These are phyloP conservation scores for Clitopilus hobsonii DNA, from an alignment of 768 basidiomycete genomes.

Conservation along the genomic window DNA sequence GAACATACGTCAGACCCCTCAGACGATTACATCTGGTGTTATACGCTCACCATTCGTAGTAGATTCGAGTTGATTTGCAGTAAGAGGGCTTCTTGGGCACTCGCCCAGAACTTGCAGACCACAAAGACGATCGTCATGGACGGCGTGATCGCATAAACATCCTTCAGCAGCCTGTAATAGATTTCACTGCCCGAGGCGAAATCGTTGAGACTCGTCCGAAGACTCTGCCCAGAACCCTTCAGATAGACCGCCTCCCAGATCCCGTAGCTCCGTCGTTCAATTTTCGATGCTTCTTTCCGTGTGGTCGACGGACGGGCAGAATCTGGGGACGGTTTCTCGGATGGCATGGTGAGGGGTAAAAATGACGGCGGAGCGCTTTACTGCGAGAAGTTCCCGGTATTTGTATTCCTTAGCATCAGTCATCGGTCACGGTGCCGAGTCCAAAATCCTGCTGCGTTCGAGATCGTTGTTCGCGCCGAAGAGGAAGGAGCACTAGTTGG, in stretches of 20 bases:
- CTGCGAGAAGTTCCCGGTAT: neutral
- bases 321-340: neutral
- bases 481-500: no score
- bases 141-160: conserved; percentile 17
- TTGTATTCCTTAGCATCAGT: neutral
- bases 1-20: neutral
- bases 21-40: neutral
- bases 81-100: conserved; percentile 18
- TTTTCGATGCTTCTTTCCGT: neutral
- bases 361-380: neutral
- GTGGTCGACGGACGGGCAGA: neutral
- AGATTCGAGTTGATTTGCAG: conserved; percentile 19
- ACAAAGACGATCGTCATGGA: conserved; percentile 15
- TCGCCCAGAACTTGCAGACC: conserved; percentile 18
- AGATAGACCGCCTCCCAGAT: neutral
- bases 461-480: no score
- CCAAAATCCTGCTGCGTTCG: no score
- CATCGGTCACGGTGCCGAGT: no score
- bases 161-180: conserved; percentile 14
- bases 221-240: conserved; percentile 15
- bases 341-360: neutral
- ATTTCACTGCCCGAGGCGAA: conserved; percentile 13
- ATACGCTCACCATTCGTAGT: conserved; percentile 14
- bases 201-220: conserved; percentile 7
- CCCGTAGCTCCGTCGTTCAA: neutral